These are phyloP conservation scores for Apiospora sp. DNA, from an alignment of 2,329 filamentous ascomycete species.

Conservation along the genomic window DNA sequence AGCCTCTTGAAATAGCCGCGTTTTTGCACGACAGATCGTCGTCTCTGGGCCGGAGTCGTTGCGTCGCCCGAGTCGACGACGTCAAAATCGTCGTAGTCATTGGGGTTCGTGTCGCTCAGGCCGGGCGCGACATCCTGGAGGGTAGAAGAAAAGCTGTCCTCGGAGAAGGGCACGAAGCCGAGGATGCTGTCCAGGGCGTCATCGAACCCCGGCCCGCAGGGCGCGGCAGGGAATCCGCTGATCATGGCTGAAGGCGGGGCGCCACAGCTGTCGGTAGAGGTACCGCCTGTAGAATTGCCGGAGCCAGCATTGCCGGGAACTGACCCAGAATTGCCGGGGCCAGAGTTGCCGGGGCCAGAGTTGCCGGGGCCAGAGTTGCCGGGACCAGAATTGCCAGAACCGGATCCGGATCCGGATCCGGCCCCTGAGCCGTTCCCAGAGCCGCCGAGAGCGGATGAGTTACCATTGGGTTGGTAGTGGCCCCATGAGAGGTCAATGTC, in stretches of 20 bases:
- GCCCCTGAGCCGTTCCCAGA: not conserved
- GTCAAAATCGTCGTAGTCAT: no score
- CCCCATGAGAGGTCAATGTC: not conserved
- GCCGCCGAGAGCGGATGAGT: not conserved
- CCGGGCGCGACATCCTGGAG: not conserved
- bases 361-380: not conserved
- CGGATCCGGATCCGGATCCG: not conserved
- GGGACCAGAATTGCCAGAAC: not conserved
- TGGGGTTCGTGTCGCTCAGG: no score
- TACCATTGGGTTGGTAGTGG: not conserved
- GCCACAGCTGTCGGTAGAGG: not conserved
- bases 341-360: no score
- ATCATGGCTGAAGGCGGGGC: not conserved
- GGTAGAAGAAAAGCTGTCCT: not conserved
- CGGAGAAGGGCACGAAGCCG: not conserved
- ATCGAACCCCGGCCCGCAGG: not conserved
- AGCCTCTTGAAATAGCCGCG: not conserved
- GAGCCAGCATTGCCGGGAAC: no score
- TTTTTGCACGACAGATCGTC: no score
- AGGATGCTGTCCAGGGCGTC: not conserved
- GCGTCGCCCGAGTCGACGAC: no score
- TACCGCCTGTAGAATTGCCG: not conserved
- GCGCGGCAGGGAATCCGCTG: not conserved
- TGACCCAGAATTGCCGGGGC: no score
- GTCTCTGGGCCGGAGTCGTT: no score